phyloP scores from a whole-genome alignment of 2,329 filamentous ascomycete species.

The Neoscytalidium dimidiatum region DNA sequence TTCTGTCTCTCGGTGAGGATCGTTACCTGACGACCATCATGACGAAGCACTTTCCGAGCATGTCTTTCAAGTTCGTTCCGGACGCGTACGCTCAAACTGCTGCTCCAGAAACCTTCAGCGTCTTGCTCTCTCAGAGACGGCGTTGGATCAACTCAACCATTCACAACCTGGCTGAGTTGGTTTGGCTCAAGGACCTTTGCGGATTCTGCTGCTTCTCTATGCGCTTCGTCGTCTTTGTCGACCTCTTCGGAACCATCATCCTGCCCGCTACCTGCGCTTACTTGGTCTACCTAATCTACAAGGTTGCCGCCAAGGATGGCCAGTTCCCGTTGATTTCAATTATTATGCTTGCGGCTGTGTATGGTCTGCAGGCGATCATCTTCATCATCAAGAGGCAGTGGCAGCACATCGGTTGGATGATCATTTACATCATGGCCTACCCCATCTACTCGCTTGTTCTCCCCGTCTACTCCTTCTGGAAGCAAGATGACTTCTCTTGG shows the following conservation, averaged over 20 bases:
- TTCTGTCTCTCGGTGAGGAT: constrained; percentile 92
- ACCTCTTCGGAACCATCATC: constrained; percentile 89
- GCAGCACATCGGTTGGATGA: constrained; percentile 99
- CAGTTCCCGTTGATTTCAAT: constrained; percentile 86
- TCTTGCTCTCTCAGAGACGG: constrained; percentile 94
- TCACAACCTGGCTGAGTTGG: constrained; percentile 90
- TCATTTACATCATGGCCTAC: constrained; percentile 95
- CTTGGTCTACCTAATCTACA: constrained; percentile 84
- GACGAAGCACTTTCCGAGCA: constrained; percentile 94
- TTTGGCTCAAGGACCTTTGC: constrained; percentile 89
- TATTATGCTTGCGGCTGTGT: constrained; percentile 84
- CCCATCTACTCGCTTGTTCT: constrained; percentile 91
- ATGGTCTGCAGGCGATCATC: constrained; percentile 92
- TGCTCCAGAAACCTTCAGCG: constrained; percentile 90
- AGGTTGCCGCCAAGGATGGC: constrained; percentile 66
- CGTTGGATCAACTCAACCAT: constrained; percentile 99
- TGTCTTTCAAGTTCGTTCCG: constrained; percentile 95
- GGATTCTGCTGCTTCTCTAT: constrained; percentile 99
- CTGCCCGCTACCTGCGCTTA: constrained; percentile 88
- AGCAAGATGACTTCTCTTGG: constrained; percentile 98
- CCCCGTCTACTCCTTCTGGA: constrained; percentile 98
- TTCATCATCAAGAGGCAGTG: constrained; percentile 97
- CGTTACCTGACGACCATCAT: constrained; percentile 95
- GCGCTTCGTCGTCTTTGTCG: constrained; percentile 94
- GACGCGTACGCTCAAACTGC: constrained; percentile 93